A percentile compares a stretch with the other conserved stretches of the same genome.
Conservation (phyloP, 2,329 filamentous ascomycete genomes). For the Trichoderma sp. region DNA sequence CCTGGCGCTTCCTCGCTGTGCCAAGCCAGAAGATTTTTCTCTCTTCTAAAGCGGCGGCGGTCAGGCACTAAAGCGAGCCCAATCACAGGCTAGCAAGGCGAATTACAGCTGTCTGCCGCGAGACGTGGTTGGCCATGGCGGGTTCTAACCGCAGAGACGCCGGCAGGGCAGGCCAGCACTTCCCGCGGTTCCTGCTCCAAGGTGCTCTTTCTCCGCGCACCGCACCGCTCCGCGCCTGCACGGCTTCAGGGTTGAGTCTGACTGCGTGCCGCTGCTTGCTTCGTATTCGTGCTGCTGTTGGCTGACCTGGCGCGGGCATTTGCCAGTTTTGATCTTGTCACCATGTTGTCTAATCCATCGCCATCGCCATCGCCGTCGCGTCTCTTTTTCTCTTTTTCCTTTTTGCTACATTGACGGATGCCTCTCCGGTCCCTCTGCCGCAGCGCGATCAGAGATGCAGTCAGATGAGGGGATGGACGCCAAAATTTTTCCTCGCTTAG, state of each 20-base stretch:
- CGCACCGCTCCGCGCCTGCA: slow-evolving; percentile 9
- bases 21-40: background rate
- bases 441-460: slow-evolving; percentile 10
- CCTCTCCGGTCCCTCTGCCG: background rate
- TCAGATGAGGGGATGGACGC: slow-evolving; percentile 18
- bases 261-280: background rate
- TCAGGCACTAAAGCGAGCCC: slow-evolving; percentile 10
- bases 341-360: no score
- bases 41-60: slow-evolving; percentile 7
- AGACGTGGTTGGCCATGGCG: slow-evolving; percentile 10
- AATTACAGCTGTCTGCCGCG: slow-evolving; percentile 23
- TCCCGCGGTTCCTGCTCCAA: slow-evolving; percentile 20
- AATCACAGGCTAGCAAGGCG: background rate
- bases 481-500: slow-evolving; percentile 24
- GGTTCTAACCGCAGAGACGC: background rate
- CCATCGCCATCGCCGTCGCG: no score
- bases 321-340: background rate
- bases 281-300: background rate
- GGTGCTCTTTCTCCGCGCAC: slow-evolving; percentile 6
- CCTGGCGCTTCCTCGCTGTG: slow-evolving; percentile 9
- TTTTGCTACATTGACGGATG: background rate
- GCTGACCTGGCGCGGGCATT: background rate
- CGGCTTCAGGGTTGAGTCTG: slow-evolving; percentile 15
- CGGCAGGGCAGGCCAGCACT: background rate
- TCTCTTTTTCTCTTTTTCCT: no score